Base-by-base conservation (phyloP, 805 yeast species). In the Hagleromyces aurorensis region DNA sequence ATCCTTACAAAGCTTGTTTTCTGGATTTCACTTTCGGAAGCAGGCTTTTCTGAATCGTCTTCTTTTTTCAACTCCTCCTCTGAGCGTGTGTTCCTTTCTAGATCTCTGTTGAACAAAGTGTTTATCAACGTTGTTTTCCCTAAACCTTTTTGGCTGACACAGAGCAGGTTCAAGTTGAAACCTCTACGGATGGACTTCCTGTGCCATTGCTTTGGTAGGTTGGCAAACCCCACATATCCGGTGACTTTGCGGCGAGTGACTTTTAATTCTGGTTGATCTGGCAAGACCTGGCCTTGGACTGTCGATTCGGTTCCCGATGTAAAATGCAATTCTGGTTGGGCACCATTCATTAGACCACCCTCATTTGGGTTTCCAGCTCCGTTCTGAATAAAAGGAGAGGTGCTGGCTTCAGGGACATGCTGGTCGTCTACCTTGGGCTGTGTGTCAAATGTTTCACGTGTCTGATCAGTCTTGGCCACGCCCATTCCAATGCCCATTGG, bases 141-240 rank as follows among this genome's bases (percentile, higher is more conserved):
- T 40, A 89, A 67, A 4, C 98, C 96, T 37, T 78, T 67, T 63
- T 84, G 94, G 44, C 94, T 94, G 40, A 87, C 94, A 35, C 84
- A 85, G 74, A 91, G 72, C 38, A 91, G 56, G 56, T 91, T 91
- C 55, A 91, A 72, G 47, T 68, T 72, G 68, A 91, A 91, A 9
- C 98, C 98, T 52, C 83, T 72, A 59, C 81, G 78, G 38, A 85
- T 74, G 2, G 94, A 79, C 60, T 82, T 85, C 62, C 95, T 77
- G 64, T 91, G 97, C 96, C 96, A 91, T 65, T 91, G 98, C 55
- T 87, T 91, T 36, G 98, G 98, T 52, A 91, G 69, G 62, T 87
- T 91, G 44, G 96, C 94, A 62, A 91, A 91, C 5, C 98, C 98
- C 33, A 91, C 98, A 55, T 81, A 87, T 3, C 94, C 89, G 45